Evolutionary conservation across 2,329 filamentous ascomycete genomes (phyloP), one percentile per base, ranked within the genome.

Genomic region (Aureobasidium vineae): DNA sequence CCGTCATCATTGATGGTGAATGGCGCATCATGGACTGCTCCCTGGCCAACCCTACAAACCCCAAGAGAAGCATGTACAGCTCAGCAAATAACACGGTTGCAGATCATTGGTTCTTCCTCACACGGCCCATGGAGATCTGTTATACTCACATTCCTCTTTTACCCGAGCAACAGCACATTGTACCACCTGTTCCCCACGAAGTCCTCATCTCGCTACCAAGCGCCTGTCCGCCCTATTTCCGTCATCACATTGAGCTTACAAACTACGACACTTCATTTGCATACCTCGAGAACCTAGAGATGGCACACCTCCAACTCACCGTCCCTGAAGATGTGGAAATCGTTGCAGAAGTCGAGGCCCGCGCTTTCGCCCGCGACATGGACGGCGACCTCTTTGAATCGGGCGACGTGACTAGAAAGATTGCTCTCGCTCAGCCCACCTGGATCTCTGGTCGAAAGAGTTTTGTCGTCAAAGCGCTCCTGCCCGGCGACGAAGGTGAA

Each of bases 11-110:
- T 10, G 95, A 99, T 76, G 89, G 90, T 26, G 92, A 97, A 78
- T 99, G 95, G 95, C 90, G 95, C 60, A 90, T 98, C 70, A 91
- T 99, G 81, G 95, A 99, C 77, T 95, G 92, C 76, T 96, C 92
- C 41, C 82, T 99, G 56, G 92, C 95, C 4, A 93, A 90, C 69
- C 93, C 94, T 15, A 97, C 94, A 0, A 92, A 98, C 73, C 94
- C 95, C 11, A 88, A 86, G 66, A 86, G 96, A 56, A 83, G 81
- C 19, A 81, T 87, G 38, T 98, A 96, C 78, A 96, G 92, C 16
- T 90, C 85, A 71, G 84, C 85, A 31, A 85, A 85, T 67, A 86
- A 83, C 67, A 85, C 88, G 50, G 81, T 85, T 1, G 92, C 95
- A 0, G 95, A 99, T 71, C 83, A 83, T 38, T 98, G 92, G 88